Evolutionary conservation across 805 yeast species (phyloP), one percentile per base, ranked within the genome.

Genomic region (Starmerella gropengiesseri): DNA sequence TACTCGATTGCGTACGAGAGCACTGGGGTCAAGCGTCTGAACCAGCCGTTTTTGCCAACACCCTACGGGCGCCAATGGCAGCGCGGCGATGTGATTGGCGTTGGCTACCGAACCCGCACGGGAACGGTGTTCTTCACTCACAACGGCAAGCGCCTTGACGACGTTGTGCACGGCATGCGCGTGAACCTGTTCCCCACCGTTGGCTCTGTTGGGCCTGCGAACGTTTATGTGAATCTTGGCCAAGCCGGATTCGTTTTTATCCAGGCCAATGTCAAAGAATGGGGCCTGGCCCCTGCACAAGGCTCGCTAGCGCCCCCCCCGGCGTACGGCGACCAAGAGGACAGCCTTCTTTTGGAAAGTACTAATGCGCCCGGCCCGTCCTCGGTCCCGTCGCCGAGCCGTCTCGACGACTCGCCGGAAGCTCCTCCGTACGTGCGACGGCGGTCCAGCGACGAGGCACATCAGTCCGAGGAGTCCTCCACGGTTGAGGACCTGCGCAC

Each of bases 261-360:
- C 37, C 95, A 87, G 58, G 95, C 84, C 2, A 85, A 86, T 57
- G 94, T 87, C 29, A 86, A 86, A 59, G 85, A 82, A 59, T 86
- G 95, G 95, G 94, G 95, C 5, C 79, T 81, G 55, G 95, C 94
- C n/a, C 89, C 91, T 3, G 69, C 80, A 30, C 82, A 79, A 51
- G 98, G 97, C 1, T 73, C 71, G 37, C 80, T 86, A 45, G 80
- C 93, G 3, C 94, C 97, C 5, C 95, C 97, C 3, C 98, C 98
- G 1, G 79, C 91, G 8, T 89, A 89, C 62, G 82, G 83, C 37
- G 75, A 78, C 44, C 86, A 78, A 55, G 76, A 74, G 34, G 77
- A 77, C 36, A 95, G 87, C 58, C 75, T 86, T 4, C 61, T 89
- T 41, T 63, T 89, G 13, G 53, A 47, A 16, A 42, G 47, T 22